These are phyloP conservation scores for Lactarius deliciosus DNA, from an alignment of 768 basidiomycete species.

Conservation along the genomic window DNA sequence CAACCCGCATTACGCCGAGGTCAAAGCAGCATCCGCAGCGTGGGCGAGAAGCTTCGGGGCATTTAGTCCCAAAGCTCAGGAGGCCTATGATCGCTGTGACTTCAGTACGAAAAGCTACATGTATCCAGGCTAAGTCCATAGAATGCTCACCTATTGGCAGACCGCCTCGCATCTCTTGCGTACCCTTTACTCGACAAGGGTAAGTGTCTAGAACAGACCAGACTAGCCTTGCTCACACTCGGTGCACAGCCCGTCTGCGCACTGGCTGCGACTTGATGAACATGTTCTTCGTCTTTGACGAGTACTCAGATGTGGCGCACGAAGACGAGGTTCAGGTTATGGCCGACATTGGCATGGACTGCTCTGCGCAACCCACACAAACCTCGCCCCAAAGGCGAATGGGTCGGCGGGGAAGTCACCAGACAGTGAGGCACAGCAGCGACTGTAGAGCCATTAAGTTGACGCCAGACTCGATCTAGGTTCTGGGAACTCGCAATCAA, in stretches of 20 bases:
- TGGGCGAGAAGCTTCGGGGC: slow-evolving; percentile 33
- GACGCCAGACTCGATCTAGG: slow-evolving; percentile 17
- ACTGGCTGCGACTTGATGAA: slow-evolving; percentile 35
- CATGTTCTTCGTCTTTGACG: slow-evolving; percentile 33
- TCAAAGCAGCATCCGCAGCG: slow-evolving; percentile 29
- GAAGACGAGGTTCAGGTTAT: slow-evolving; percentile 26
- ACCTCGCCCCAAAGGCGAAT: slow-evolving; percentile 30
- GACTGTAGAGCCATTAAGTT: background rate
- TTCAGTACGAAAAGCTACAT: slow-evolving; percentile 26
- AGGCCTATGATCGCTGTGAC: slow-evolving; percentile 32
- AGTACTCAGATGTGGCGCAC: slow-evolving; percentile 31
- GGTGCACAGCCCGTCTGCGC: slow-evolving; percentile 23
- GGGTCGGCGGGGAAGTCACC: slow-evolving; percentile 31
- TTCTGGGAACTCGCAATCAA: slow-evolving; percentile 31
- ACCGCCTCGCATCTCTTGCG: slow-evolving; percentile 32
- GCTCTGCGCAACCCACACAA: slow-evolving; percentile 31
- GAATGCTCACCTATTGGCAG: slow-evolving; percentile 18
- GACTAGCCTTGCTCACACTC: background rate
- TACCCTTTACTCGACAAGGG: slow-evolving; percentile 30
- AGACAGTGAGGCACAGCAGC: slow-evolving; percentile 27
- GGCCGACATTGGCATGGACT: slow-evolving; percentile 32
- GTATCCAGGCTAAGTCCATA: background rate
- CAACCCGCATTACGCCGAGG: slow-evolving; percentile 31
- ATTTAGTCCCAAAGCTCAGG: slow-evolving; percentile 30
- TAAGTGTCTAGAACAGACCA: slow-evolving; percentile 2